Base-by-base conservation (phyloP, 1,284 basidiomycete species). In the Irpex sp. region DNA sequence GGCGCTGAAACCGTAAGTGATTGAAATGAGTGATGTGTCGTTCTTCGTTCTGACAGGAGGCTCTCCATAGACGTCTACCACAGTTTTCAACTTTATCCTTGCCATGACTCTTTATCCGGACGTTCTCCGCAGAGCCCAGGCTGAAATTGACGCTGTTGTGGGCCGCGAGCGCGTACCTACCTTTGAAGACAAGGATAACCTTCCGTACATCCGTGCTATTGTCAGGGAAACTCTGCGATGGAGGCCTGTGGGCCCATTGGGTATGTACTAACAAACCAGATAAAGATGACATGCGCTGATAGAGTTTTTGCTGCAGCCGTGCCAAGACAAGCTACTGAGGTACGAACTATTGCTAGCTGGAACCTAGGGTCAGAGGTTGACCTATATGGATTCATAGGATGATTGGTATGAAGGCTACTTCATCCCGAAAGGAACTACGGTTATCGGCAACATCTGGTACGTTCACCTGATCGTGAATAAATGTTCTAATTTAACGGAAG, bases 211-310 rank as follows among this genome's bases (percentile, higher is more conserved):
- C 31, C 65, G 72, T 15, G 77, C 76, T 0, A 57, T 77, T 3
- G 71, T 79, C 9, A 74, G 76, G 59, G 79, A 81, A 67, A 73
- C 75, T 3, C 49, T 76, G 55, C 67, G 77, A 33, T 75, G 69
- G 70, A 63, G 66, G 47, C 65, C 72, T 8, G 68, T 75, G 8
- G 68, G 70, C 17, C 75, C 73, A 11, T 69, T 75, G 31, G 76
- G 79, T 78, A 64, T 60, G 63, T 60, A 13, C 13, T n/a, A 5
- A 43, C 37, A 26, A 21, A n/a, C 6, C n/a, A 15, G 9, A 68
- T 47, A 19, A 58, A 63, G 67, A 72, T 8, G 75, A 75, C 65
- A 64, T 64, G 1, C 33, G 31, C 26, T 58, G 39, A 50, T 50
- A 50, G 17, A 17, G 49, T 50, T 17, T n/a, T n/a, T 50, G 11